Conservation (phyloP, 2,329 filamentous ascomycete species). For the Ophiostoma tasmaniense region DNA sequence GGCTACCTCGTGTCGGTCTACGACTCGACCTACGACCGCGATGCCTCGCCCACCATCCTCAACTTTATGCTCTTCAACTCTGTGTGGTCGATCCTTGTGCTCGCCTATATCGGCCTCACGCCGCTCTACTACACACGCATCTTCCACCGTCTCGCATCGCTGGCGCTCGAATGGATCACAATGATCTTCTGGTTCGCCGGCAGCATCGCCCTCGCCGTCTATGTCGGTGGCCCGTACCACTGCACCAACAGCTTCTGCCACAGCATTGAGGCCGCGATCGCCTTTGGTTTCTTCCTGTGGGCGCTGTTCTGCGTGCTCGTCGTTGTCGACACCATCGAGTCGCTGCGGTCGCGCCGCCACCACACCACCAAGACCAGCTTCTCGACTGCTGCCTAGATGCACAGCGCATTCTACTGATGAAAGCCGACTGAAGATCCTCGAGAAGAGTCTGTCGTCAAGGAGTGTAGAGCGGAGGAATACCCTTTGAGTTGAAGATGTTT, state of each 20-base stretch:
- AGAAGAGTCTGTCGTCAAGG: too few species aligned
- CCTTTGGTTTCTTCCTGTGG: slow-evolving; percentile 60
- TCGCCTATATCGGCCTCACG: slow-evolving; percentile 61
- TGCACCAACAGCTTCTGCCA: slow-evolving; percentile 50
- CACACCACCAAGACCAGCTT: slow-evolving; percentile 21
- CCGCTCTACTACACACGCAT: slow-evolving; percentile 53
- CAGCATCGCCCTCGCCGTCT: slow-evolving; percentile 66
- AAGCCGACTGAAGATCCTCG: too few species aligned
- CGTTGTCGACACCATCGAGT: slow-evolving; percentile 38
- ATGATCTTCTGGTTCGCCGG: slow-evolving; percentile 88
- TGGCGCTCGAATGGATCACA: slow-evolving; percentile 62
- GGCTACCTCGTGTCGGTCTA: slow-evolving; percentile 54
- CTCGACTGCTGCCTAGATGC: background rate
- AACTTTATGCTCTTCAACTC: slow-evolving; percentile 75
- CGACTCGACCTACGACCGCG: slow-evolving; percentile 28
- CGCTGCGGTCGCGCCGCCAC: slow-evolving; percentile 35
- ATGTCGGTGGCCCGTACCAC: slow-evolving; percentile 46
- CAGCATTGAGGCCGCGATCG: slow-evolving; percentile 53
- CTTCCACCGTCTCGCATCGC: slow-evolving; percentile 56
- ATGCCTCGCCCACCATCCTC: slow-evolving; percentile 44
- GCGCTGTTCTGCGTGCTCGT: slow-evolving; percentile 40
- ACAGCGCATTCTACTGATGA: background rate
- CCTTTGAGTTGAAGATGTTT: background rate
- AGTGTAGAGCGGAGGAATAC: background rate
- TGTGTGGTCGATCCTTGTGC: slow-evolving; percentile 65